Base-by-base conservation (phyloP, 2,329 filamentous ascomycete species). In the Aspergillus ustus region DNA sequence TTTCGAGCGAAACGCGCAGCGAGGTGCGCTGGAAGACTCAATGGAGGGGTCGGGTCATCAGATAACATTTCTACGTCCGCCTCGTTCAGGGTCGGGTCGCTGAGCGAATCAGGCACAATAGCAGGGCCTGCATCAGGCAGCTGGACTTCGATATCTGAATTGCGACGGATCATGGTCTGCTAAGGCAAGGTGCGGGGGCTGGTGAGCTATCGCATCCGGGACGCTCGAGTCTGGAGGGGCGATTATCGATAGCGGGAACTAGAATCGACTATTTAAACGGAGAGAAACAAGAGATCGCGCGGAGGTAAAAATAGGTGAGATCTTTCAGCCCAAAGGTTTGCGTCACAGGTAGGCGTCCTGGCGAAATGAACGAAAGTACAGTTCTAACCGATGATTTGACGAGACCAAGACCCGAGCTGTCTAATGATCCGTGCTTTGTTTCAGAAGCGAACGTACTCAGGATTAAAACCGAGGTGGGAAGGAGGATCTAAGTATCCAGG, bases 1-100 rank as follows among this genome's bases (percentile, higher is more conserved):
- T 83, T 77, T 37, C 77, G 81, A 72, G 85, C 85, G 76, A 89
- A 87, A 69, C 87, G 86, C 63, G 86, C 86, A 66, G 86, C 85
- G 67, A 89, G 84, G 66, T 86, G 85, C 56, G 87, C 80, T 15
- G 87, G 87, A 37, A 86, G 83, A 53, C 81, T 78, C 63, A 83
- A 78, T 60, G 79, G 71, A 62, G 75, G 73, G 29, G 69, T 54
- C 19, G 71, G 67, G 43, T 77, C 73, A 48, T 76, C 74, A 15
- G 74, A 73, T 19, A 74, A 67, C 79, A 81, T 81, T 63, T 81
- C 77, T 64, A 81, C 69, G 61, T 81, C 78, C 44, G 73, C 56
- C 58, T 73, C 71, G 48, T 66, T 68, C 44, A 69, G 37, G 45
- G 68, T 25, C 44, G 73, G 57, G 57, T 73, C 71, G 49, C 65